phyloP scores from a whole-genome alignment of 306 rosid species.

The Hylodesmum podocarpum region DNA sequence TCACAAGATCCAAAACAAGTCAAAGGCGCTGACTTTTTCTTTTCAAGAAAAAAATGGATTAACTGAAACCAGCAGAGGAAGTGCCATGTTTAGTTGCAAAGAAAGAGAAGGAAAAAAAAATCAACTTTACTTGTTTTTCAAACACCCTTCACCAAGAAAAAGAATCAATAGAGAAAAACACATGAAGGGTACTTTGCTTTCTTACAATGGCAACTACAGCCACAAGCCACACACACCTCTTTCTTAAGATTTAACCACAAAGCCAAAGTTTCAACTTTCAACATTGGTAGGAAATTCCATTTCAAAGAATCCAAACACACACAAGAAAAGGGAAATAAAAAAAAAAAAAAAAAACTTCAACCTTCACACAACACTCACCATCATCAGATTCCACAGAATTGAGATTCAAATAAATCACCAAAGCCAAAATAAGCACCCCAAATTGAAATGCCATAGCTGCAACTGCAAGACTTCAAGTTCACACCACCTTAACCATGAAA shows the following conservation, averaged over 20 bases:
- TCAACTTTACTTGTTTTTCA: not conserved
- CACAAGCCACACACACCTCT: not conserved
- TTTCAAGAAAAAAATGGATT: not conserved
- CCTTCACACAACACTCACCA: conserved; percentile 56
- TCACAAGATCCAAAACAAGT: conserved; percentile 14
- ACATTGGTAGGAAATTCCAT: conserved; percentile 4
- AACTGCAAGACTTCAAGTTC: conserved; percentile 19
- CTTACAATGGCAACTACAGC: conserved; percentile 9
- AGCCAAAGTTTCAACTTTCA: conserved; percentile 25
- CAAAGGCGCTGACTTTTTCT: conserved; percentile 13
- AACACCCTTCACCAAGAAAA: conserved; percentile 23
- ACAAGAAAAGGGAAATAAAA: not conserved
- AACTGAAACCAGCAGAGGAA: conserved; percentile 12
- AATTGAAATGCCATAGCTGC: conserved; percentile 56
- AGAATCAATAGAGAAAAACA: not conserved
- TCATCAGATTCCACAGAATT: conserved; percentile 64
- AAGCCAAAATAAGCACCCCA: conserved; percentile 50
- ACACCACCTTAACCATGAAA: conserved; percentile 8
- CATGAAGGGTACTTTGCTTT: conserved; percentile 17
- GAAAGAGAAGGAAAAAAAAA: not conserved
- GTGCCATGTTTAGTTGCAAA: conserved; percentile 32
- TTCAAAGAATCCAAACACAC: not conserved
- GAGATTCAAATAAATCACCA: conserved; percentile 46
- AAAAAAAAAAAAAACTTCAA: not conserved
- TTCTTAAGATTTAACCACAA: conserved; percentile 17